Conservation (phyloP, 2,329 filamentous ascomycete species). For the Aschersonia sp. region DNA sequence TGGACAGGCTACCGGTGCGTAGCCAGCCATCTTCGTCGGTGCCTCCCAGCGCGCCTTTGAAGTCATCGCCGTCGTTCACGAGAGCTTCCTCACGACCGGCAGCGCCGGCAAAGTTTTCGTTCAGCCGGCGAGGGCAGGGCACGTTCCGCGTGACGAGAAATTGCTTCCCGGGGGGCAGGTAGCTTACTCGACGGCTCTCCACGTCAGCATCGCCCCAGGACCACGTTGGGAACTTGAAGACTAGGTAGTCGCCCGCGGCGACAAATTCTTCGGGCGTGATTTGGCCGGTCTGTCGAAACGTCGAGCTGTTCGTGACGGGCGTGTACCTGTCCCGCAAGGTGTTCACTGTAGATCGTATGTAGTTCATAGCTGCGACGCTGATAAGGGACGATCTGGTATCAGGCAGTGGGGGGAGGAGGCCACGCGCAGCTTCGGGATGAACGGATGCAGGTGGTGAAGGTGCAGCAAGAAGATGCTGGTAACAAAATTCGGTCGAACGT, state of each 20-base stretch:
- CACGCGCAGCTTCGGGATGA: neutral
- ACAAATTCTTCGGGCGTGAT: constrained; percentile 97
- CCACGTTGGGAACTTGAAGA: constrained; percentile 99
- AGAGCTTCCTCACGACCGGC: constrained; percentile 76
- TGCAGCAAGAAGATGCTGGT: too few species aligned
- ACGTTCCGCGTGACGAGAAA: constrained; percentile 91
- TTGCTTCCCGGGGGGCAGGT: constrained; percentile 83
- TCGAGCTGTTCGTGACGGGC: constrained; percentile 78
- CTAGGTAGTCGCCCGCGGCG: constrained; percentile 88
- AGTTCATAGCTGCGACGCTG: constrained; percentile 49
- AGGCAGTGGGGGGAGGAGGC: neutral
- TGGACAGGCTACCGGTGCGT: constrained; percentile 66
- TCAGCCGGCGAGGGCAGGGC: constrained; percentile 79
- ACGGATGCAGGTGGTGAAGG: too few species aligned
- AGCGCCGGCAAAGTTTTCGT: constrained; percentile 85
- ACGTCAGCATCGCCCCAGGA: constrained; percentile 84
- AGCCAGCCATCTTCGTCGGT: constrained; percentile 82
- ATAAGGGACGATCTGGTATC: neutral
- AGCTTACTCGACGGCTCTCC: constrained; percentile 60
- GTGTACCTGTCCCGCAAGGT: constrained; percentile 84
- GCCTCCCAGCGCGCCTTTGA: constrained; percentile 28
- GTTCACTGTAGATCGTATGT: constrained; percentile 85
- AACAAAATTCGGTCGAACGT: too few species aligned
- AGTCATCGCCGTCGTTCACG: constrained; percentile 63
- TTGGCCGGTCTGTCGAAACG: constrained; percentile 84